Evolutionary conservation across 805 yeast genomes (phyloP), one percentile per base, ranked within the genome.

Genomic region (Nakazawaea wickerhamii): DNA sequence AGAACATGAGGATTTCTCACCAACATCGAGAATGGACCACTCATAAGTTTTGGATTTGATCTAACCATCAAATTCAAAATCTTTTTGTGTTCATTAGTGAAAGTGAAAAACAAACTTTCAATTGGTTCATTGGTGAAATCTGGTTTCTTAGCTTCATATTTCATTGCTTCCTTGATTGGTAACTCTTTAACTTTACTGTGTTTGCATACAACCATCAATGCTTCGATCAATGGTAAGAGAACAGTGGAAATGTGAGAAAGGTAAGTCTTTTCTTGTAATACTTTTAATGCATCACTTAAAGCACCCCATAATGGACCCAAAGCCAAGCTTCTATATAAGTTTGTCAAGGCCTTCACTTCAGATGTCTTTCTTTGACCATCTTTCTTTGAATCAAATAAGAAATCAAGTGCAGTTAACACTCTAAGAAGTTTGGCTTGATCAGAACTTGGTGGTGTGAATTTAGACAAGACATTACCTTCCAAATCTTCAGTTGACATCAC

Each of bases 161-260:
- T 81, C 45, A 73, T 52, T 25, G 68, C 60, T 44, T 78, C 86
- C 44, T 75, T 72, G 6, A 70, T 65, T 48, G 68, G 81, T 44
- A 71, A 62, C 40, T 75, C 82, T 53, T 71, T 74, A 31, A 78
- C 81, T 47, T 75, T 75, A 51, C 87, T 77, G 55, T 86, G 95
- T 55, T 90, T 90, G 63, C 96, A 89, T n/a, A 93, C 93, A 38
- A 91, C 95, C 95, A 93, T 88, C 44, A 93, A 68, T 0, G 96
- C 81, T 58, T 91, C 99, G 47, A 91, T 87, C 47, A 89, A 61
- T 0, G 98, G 97, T 19, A 91, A 67, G 19, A 90, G 63, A 1
- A 86, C 82, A 1, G 95, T 83, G 0, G 95, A 89, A 35, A 87
- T 77, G 36, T 79, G 78, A 18, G 75, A 65, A 49, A 81, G 63